Conservation (phyloP, 2,329 filamentous ascomycete genomes). For the Clarireedia hainanense region DNA sequence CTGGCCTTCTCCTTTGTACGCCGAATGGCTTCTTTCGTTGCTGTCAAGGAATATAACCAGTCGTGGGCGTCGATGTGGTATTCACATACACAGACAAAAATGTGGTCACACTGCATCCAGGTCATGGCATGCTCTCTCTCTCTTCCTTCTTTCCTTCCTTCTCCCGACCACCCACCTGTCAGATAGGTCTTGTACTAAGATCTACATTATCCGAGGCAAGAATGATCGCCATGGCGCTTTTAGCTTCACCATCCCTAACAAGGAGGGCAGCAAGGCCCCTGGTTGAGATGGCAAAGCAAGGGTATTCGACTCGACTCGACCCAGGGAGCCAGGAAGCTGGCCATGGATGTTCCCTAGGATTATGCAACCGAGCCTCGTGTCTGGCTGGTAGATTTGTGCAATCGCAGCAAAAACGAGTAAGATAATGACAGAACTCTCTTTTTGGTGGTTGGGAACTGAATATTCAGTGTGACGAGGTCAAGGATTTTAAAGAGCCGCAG, state of each 20-base stretch:
- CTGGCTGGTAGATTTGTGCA: constrained; percentile 22
- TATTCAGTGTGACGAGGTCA: no score
- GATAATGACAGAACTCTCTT: no score
- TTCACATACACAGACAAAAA: not conserved
- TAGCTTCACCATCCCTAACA: constrained; percentile 18
- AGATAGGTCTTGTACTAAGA: constrained; percentile 13
- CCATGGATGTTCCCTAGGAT: constrained; percentile 23
- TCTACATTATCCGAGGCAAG: constrained; percentile 26
- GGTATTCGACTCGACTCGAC: constrained; percentile 22
- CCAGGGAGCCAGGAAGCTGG: constrained; percentile 17
- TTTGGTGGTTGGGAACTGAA: no score
- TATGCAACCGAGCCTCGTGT: constrained; percentile 8
- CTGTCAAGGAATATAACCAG: not conserved
- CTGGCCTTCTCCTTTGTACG: not conserved
- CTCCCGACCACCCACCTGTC: constrained; percentile 19
- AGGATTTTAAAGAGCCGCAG: no score
- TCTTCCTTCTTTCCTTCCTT: not conserved
- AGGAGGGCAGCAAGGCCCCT: constrained; percentile 15
- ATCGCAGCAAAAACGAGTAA: not conserved
- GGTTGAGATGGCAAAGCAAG: constrained; percentile 15
- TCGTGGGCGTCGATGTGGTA: not conserved
- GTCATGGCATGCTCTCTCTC: constrained; percentile 5
- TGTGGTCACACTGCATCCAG: constrained; percentile 2
- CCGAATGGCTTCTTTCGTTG: not conserved
- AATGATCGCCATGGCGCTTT: constrained; percentile 27